Percentiles rank a stretch among this genome's conserved stretches.
Conservation (phyloP, 2,329 filamentous ascomycete genomes). For the Aspergillus sp. region DNA sequence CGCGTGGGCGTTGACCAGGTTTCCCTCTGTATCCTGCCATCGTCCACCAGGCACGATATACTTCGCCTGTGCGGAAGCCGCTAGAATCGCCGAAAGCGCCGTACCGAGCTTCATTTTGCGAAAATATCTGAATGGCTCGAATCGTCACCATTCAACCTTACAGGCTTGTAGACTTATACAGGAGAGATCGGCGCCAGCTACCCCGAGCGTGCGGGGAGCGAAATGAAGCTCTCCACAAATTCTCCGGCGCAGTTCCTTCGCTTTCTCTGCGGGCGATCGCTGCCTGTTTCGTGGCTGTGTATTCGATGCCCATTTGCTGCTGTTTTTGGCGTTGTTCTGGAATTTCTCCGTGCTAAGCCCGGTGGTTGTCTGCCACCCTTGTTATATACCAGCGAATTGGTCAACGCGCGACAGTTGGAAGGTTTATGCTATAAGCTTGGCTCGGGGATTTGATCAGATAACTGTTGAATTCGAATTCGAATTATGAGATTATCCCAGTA, state of each 20-base stretch:
- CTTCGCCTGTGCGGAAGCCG: conserved; percentile 35
- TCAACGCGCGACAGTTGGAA: no score
- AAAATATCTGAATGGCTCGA: background rate
- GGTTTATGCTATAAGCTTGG: no score
- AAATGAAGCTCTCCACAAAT: conserved; percentile 13
- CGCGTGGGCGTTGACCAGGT: conserved; percentile 63
- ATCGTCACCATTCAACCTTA: no score
- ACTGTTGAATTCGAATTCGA: no score
- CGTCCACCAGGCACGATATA: conserved; percentile 63
- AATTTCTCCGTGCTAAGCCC: conserved; percentile 8
- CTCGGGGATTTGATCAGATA: no score
- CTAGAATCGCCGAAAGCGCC: conserved; percentile 1
- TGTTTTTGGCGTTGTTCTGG: background rate
- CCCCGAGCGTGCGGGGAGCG: conserved; percentile 17
- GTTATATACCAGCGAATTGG: background rate
- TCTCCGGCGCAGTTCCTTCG: conserved; percentile 4
- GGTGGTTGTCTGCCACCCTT: background rate
- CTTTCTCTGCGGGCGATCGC: background rate
- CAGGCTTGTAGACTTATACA: no score
- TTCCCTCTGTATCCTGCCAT: conserved; percentile 61
- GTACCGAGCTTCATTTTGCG: conserved; percentile 1
- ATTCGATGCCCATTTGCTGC: no score
- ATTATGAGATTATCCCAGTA: no score
- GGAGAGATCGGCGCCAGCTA: conserved; percentile 10
- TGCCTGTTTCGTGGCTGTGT: background rate